A percentile compares a stretch with the other conserved stretches of the same genome.
Conservation (phyloP, 371 early-diverging fungal genomes). For the Actinomucor elegans region DNA sequence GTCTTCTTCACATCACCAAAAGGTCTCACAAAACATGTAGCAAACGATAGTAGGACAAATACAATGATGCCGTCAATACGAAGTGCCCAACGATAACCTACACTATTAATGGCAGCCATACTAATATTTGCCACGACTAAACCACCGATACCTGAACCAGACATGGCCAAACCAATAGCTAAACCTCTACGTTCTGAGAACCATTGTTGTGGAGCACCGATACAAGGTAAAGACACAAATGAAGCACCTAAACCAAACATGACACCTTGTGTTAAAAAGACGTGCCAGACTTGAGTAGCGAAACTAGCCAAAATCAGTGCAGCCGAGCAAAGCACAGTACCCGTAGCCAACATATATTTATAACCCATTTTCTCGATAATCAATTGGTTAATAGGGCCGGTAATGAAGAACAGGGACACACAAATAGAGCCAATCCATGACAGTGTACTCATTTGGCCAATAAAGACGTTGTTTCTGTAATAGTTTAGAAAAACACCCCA, state of each 20-base stretch:
- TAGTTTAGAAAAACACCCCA: constrained; percentile 31
- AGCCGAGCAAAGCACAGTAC: constrained; percentile 44
- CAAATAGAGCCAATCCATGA: constrained; percentile 41
- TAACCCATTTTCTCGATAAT: constrained; percentile 55
- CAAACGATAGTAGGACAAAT: constrained; percentile 43
- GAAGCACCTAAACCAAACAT: constrained; percentile 52
- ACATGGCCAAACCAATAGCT: constrained; percentile 72
- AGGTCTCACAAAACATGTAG: constrained; percentile 47
- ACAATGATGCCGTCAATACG: constrained; percentile 57
- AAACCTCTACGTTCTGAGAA: constrained; percentile 68
- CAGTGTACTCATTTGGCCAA: constrained; percentile 22
- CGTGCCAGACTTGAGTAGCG: constrained; percentile 40
- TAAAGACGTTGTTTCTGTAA: constrained; percentile 22
- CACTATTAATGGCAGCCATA: constrained; percentile 48
- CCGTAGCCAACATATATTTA: constrained; percentile 47
- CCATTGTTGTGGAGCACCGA: constrained; percentile 74
- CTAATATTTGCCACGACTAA: constrained; percentile 67
- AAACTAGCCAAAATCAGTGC: constrained; percentile 67
- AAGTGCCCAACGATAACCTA: constrained; percentile 63
- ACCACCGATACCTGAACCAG: constrained; percentile 83
- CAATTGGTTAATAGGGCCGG: constrained; percentile 29
- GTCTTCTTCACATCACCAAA: constrained; percentile 43
- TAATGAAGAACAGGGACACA: constrained; percentile 29
- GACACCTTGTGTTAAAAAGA: constrained; percentile 33
- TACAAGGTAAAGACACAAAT: constrained; percentile 27